Evolutionary conservation across 306 rosid genomes (phyloP).

Genomic region (Lupinus albus): DNA sequence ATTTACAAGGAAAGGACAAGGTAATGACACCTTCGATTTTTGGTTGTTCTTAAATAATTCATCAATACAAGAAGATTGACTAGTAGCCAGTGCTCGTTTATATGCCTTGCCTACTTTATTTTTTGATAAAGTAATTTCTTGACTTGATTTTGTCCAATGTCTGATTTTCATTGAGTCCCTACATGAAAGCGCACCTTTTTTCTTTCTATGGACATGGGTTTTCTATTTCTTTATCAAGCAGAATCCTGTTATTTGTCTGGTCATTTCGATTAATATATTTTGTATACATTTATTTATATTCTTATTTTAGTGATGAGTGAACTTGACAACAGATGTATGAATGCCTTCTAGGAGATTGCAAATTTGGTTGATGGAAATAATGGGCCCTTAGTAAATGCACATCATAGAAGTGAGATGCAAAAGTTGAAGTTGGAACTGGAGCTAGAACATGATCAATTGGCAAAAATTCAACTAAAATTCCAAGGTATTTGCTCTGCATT

Average conservation of each 20-base stretch:
- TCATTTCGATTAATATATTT: background rate
- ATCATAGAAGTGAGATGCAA: conserved; percentile 52
- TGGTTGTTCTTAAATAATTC: conserved; percentile 15
- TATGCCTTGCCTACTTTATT: background rate
- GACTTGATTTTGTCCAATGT: background rate
- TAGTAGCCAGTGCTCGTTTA: conserved; percentile 9
- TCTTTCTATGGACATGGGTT: background rate
- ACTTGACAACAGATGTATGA: conserved; percentile 85
- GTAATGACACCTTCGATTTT: conserved; percentile 48
- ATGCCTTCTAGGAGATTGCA: conserved; percentile 92
- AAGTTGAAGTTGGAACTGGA: conserved; percentile 59
- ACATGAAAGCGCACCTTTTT: background rate
- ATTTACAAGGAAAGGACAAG: conserved; percentile 52
- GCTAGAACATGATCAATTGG: conserved; percentile 51
- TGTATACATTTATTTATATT: conserved; percentile 17
- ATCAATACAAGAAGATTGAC: conserved; percentile 8
- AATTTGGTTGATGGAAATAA: conserved; percentile 56
- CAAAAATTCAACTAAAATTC: conserved; percentile 47
- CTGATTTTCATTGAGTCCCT: conserved; percentile 2
- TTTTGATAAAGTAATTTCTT: conserved; percentile 14
- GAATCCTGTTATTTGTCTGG: background rate
- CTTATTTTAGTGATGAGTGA: conserved; percentile 59
- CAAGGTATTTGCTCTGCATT: conserved; percentile 47
- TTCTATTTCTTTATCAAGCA: background rate
- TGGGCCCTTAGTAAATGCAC: conserved; percentile 44